Base-by-base conservation (phyloP, 2,329 filamentous ascomycete species). In the Nothophoma quercina region DNA sequence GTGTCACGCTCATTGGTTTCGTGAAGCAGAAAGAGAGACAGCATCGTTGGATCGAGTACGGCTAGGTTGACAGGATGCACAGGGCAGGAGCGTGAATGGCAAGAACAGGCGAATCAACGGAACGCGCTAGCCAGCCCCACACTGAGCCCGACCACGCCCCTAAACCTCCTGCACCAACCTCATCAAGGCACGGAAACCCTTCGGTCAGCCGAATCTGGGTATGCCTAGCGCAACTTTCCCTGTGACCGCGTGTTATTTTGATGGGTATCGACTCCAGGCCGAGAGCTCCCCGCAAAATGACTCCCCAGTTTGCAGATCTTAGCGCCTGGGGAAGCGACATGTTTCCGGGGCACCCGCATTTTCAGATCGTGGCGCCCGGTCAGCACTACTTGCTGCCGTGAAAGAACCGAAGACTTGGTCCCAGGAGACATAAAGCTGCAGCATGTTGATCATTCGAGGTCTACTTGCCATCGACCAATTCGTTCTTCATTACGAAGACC, bases 391-490 rank as follows among this genome's bases (percentile, higher is more conserved):
- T 15, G 23, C 22, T 49, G 41, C 36, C 35, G 45, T 43, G 32
- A 49, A 39, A 35, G 10, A 36, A 54, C 49, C 34, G 56, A 44
- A 51, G 45, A 42, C 52, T 54, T 53, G 57, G 44, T 51, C 35
- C 32, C 10, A 40, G 25, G 39, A 56, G 36, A 56, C 48, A 55
- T 58, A 60, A 55, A 62, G 54, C 50, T 53, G 48, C 26, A 53
- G 35, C 47, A 28, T 47, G 50, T 40, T 49, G 45, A 60, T 62
- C 56, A 36, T 39, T 28, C 18, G 41, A 13, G 19, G 38, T 21
- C 19, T n/a, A 22, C 10, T 25, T 4, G 10, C 22, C 33, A 51
- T 34, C 26, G 28, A 26, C 7, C 12, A 21, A 28, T 4, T 25
- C 16, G 10, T 23, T 38, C 23, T 35, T 34, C 32, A 39, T 46